Base-by-base conservation (phyloP, 805 yeast species). In the Cyberlindnera mrakii region DNA sequence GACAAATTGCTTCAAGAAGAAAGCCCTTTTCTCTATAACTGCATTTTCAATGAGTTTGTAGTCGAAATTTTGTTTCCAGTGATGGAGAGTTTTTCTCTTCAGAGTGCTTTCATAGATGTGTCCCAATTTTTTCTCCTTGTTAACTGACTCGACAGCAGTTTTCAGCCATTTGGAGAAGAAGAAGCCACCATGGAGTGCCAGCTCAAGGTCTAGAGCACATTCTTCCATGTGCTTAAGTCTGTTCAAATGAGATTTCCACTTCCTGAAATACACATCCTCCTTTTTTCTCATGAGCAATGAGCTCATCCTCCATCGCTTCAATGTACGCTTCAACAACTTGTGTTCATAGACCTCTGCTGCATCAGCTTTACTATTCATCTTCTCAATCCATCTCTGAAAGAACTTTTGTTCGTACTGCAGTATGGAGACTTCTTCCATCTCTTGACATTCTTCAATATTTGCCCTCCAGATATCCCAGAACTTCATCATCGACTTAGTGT, bases 151-250 rank as follows among this genome's bases (percentile, higher is more conserved):
- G 8, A 31, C 27, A 6, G 46, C 10, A 2, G 33, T n/a, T 4
- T 19, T n/a, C 15, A 37, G 49, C 61, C 62, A 58, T 43, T 48
- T 58, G 6, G 47, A 30, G 35, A 58, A 54, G 40, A 58, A 47
- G 37, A 44, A 55, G 1, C 60, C 61, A 27, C 49, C 59, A 32
- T 49, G 55, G 8, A 58, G 41, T 5, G 45, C 53, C 16, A 44
- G 8, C 27, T 57, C 58, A 2, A 55, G 31, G 3, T 40, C 40
- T 6, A 41, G 29, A 0, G 57, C 48, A 27, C 53, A 55, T 9
- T 27, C 17, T 3, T 40, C 14, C 42, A 56, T 37, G 0, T 10
- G 5, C 3, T 29, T 6, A 3, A 25, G 10, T 1, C 19, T 8
- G 1, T 34, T 18, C 5, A 17, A 3, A 15, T 42, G 32, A 1